phyloP scores from a whole-genome alignment of 2,329 filamentous ascomycete species.

The Phoma sp. region DNA sequence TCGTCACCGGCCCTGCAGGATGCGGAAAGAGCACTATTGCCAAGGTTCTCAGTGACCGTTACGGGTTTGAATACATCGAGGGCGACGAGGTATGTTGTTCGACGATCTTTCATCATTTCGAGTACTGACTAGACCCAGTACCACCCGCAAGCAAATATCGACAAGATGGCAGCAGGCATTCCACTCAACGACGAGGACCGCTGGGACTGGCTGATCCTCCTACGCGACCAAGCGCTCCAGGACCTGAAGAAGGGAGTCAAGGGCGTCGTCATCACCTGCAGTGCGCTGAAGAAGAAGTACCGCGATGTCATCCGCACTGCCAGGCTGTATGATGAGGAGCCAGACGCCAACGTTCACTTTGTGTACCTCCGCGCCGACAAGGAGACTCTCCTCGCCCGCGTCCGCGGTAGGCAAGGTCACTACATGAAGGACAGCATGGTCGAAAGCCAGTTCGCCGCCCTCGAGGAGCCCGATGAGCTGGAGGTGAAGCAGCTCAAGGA shows the following conservation, averaged over 20 bases:
- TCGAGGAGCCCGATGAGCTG: slow-evolving; percentile 80
- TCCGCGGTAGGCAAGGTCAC: slow-evolving; percentile 77
- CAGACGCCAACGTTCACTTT: slow-evolving; percentile 73
- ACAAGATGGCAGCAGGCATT: slow-evolving; percentile 87
- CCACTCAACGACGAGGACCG: slow-evolving; percentile 92
- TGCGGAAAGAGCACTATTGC: slow-evolving; percentile 63
- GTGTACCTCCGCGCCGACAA: slow-evolving; percentile 86
- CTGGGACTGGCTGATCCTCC: slow-evolving; percentile 86
- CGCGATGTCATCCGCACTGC: slow-evolving; percentile 71
- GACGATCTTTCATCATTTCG: too few relatives aligned
- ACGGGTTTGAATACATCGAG: slow-evolving; percentile 58
- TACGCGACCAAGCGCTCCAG: slow-evolving; percentile 55
- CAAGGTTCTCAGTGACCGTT: slow-evolving; percentile 53
- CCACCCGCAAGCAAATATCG: slow-evolving; percentile 61
- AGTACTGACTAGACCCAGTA: slow-evolving; percentile 44
- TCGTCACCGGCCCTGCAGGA: slow-evolving; percentile 62
- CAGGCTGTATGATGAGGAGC: slow-evolving; percentile 56
- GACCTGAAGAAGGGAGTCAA: slow-evolving; percentile 45
- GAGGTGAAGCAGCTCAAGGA: slow-evolving; percentile 62
- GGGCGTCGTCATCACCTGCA: slow-evolving; percentile 94
- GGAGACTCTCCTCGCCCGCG: slow-evolving; percentile 76
- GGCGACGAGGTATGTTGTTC: slow-evolving; percentile 61
- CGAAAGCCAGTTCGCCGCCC: slow-evolving; percentile 83
- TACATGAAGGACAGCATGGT: slow-evolving; percentile 99
- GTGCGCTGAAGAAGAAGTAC: slow-evolving; percentile 95